A percentile compares a stretch with the other conserved stretches of the same genome.
These are phyloP conservation scores for Silene noctiflora DNA, from an alignment of 179 eudicot genomes.

Conservation along the genomic window DNA sequence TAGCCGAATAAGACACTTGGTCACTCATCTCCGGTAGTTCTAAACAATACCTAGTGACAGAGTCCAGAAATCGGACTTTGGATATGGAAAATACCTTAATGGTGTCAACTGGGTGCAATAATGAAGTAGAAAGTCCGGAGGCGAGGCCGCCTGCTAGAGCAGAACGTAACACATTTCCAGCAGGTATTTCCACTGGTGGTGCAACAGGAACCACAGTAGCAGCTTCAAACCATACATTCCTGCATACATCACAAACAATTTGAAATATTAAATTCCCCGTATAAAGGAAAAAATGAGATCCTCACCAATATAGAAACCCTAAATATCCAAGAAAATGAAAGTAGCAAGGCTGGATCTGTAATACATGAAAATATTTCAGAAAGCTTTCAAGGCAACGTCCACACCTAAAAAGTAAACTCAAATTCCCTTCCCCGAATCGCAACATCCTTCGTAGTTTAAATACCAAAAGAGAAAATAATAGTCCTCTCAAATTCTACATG, in stretches of 20 bases:
- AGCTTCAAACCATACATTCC: constrained; percentile 64
- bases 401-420: no score
- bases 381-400: no score
- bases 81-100: constrained; percentile 50
- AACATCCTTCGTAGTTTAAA: no score
- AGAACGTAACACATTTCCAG: constrained; percentile 77
- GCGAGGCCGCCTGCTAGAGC: constrained; percentile 94
- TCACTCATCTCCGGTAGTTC: no score
- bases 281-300: background rate
- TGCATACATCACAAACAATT: background rate
- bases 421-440: no score
- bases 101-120: constrained; percentile 88
- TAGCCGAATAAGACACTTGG: no score
- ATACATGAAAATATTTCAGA: no score
- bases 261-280: background rate
- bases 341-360: background rate
- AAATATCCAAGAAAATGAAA: background rate
- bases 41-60: no score
- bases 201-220: constrained; percentile 95
- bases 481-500: background rate
- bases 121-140: constrained; percentile 74
- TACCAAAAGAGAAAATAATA: background rate
- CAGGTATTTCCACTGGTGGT: constrained; percentile 71
- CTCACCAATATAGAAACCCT: background rate
- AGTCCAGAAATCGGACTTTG: background rate